A percentile compares a stretch with the other conserved stretches of the same genome.
phyloP scores from a whole-genome alignment of 306 rosid genomes.

The Albizia julibrissin region DNA sequence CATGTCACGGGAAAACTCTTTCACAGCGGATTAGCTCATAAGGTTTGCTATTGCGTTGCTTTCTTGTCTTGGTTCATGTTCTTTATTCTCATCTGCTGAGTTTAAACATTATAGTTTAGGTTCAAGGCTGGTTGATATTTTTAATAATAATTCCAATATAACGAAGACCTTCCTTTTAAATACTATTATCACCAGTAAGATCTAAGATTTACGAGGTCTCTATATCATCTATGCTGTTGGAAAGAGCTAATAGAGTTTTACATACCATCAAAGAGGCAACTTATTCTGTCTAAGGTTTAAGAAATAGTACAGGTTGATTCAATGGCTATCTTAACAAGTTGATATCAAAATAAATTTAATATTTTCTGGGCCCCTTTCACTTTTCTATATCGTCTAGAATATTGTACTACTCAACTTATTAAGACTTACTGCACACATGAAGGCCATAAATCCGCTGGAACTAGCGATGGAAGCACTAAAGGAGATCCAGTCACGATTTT shows the following conservation, averaged over 20 bases:
- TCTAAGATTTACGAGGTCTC: background rate
- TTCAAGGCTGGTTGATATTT: background rate
- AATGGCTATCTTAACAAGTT: background rate
- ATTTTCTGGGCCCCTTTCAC: constrained; percentile 3
- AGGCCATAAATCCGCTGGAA: constrained; percentile 93
- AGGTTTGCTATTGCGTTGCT: constrained; percentile 43
- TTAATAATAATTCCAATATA: background rate
- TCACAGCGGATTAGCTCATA: constrained; percentile 90
- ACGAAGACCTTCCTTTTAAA: background rate
- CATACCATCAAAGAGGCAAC: background rate
- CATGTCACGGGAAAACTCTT: constrained; percentile 80
- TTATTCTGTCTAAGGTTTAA: background rate
- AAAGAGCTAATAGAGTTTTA: background rate
- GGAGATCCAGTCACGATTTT: constrained; percentile 76
- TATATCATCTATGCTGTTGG: background rate
- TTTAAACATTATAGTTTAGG: background rate
- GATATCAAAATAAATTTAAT: background rate
- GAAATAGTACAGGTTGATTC: constrained; percentile 13
- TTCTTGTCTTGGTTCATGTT: constrained; percentile 9
- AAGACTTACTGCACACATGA: constrained; percentile 33
- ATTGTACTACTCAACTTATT: constrained; percentile 25
- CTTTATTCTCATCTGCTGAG: background rate
- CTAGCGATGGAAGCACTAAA: constrained; percentile 90
- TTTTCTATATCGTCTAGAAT: constrained; percentile 14
- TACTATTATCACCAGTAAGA: background rate